Base-by-base conservation (phyloP, 1,139 yeast genomes). In the Lodderomyces jiufengensis region DNA sequence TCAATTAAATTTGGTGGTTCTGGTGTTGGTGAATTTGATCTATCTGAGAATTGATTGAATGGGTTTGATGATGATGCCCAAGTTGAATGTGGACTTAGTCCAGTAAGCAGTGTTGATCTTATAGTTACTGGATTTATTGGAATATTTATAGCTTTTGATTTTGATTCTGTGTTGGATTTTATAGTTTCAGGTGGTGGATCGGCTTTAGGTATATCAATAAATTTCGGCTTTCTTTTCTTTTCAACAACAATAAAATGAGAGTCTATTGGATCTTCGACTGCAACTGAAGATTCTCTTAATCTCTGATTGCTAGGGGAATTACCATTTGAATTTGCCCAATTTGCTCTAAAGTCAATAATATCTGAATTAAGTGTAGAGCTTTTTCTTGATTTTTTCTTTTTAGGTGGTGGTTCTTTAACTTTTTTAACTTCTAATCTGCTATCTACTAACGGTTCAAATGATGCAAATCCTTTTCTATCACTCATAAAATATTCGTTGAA, bases 401-500 rank as follows among this genome's bases (percentile, higher is more conserved):
- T 43, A 33, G 44, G 46, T 41, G 50, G 46, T 15, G 40, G 41
- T 1, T 44, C 50, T 20, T 43, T 46, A 5, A 40, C 27, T 23
- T 40, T 29, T 28, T 47, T 55, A 1, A 34, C 32, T 10, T 60
- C 63, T 12, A 50, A 42, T 35, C 56, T 61, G 3, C 60, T 46
- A 50, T 76, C 81, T 34, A 76, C 51, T 31, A 75, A 49, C 2
- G 85, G 81, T 26, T 62, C 70, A 46, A 78, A 76, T 1, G 61
- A 50, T 24, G 42, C 24, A 34, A 44, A 62, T 0, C 73, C 73
- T 36, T 60, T 61, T 3, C 64, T 57, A 41, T 71, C 68, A 41
- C 63, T 70, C 55, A 81, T 67, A 44, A 77, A 82, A 2, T 55
- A 50, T 24, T 66, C 71, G 24, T 34, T 34, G 40, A 50, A 1